Evolutionary conservation across 768 basidiomycete species (phyloP).

Genomic region (Lactifluus rugatus): DNA sequence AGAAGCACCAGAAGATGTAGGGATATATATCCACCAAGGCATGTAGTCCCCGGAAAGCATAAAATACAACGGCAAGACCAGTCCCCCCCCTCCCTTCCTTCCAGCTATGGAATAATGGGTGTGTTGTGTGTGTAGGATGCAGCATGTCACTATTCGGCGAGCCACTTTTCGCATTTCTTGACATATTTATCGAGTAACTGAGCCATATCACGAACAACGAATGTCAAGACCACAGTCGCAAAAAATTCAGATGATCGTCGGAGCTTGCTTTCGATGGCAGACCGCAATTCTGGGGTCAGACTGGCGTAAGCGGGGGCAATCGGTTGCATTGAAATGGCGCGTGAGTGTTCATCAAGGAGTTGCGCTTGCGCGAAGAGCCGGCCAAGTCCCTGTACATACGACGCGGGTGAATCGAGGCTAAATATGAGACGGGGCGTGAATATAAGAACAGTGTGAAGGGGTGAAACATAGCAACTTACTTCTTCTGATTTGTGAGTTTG

Average conservation of each 20-base stretch:
- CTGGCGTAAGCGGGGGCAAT: slow-evolving; percentile 63
- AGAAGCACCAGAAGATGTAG: slow-evolving; percentile 21
- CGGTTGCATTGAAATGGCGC: slow-evolving; percentile 56
- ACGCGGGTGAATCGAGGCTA: slow-evolving; percentile 82
- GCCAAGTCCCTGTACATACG: slow-evolving; percentile 68
- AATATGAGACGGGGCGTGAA: slow-evolving; percentile 1
- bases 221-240: slow-evolving; percentile 76
- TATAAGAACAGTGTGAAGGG: not conserved
- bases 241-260: slow-evolving; percentile 87
- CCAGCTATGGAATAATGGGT: slow-evolving; percentile 2
- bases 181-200: slow-evolving; percentile 86
- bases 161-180: slow-evolving; percentile 89
- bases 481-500: slow-evolving; percentile 83
- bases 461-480: slow-evolving; percentile 38
- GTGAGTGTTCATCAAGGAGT: slow-evolving; percentile 80
- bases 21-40: slow-evolving; percentile 21
- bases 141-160: slow-evolving; percentile 52
- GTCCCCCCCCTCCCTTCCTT: slow-evolving; percentile 1
- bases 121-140: not conserved
- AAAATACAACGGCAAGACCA: slow-evolving; percentile 23
- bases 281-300: slow-evolving; percentile 54
- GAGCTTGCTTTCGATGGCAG: slow-evolving; percentile 61
- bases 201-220: slow-evolving; percentile 82
- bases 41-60: slow-evolving; percentile 26
- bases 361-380: slow-evolving; percentile 67